Percentiles rank a stretch among this genome's conserved stretches.
Evolutionary conservation across 345 rosid species (phyloP).

Genomic region (Ricinus communis): DNA sequence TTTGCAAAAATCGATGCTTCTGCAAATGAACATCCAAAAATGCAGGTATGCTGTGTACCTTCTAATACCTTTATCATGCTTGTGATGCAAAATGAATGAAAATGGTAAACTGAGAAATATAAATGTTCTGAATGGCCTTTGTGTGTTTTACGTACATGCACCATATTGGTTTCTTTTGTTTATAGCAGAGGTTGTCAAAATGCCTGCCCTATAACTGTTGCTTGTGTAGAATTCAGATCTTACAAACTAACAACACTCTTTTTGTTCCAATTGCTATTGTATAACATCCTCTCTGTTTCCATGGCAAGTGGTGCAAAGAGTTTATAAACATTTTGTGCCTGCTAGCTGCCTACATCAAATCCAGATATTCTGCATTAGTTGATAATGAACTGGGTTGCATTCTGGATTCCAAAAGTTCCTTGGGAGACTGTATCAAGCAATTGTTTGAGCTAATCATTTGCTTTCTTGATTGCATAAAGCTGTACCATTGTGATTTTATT

Average conservation of each 20-base stretch:
- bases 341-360: no score
- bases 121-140: no score
- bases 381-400: no score
- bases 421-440: no score
- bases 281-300: no score
- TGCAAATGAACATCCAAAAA: slow-evolving; percentile 73
- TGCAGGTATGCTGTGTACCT: slow-evolving; percentile 46
- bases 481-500: not conserved
- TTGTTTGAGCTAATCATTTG: not conserved
- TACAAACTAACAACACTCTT: not conserved
- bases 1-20: slow-evolving; percentile 88
- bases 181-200: not conserved
- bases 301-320: no score
- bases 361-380: no score
- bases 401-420: no score
- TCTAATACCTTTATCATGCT: not conserved
- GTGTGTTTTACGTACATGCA: not conserved
- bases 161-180: not conserved
- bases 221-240: not conserved
- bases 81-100: not conserved
- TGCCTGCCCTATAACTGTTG: not conserved
- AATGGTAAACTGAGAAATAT: not conserved
- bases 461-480: not conserved
- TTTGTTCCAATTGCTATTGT: not conserved
- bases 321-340: no score